These are phyloP conservation scores for Aspergillus amoenus DNA, from an alignment of 2,329 filamentous ascomycete genomes.

Conservation along the genomic window DNA sequence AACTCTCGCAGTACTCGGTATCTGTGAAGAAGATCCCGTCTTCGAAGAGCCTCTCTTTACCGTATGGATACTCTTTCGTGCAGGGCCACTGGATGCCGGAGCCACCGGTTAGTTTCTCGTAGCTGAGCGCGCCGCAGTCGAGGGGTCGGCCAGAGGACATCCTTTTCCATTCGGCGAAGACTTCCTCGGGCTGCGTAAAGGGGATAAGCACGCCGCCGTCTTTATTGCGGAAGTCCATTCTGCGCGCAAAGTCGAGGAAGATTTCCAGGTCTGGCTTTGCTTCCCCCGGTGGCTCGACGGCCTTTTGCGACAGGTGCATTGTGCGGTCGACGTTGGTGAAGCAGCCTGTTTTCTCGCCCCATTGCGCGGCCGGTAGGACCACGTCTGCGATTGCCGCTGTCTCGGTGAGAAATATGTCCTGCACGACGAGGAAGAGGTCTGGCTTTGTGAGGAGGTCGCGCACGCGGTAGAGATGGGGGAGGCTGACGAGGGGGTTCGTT, in stretches of 20 bases:
- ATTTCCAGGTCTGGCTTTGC: constrained; percentile 38
- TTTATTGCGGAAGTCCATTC: constrained; percentile 39
- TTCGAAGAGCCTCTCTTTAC: constrained; percentile 35
- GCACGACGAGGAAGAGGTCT: constrained; percentile 34
- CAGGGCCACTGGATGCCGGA: constrained; percentile 42
- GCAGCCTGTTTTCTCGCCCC: constrained; percentile 41
- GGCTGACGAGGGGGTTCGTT: constrained; percentile 41
- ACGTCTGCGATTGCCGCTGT: constrained; percentile 39
- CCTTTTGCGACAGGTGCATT: constrained; percentile 39
- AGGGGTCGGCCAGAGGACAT: constrained; percentile 35
- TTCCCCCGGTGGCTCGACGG: constrained; percentile 40
- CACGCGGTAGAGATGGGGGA: constrained; percentile 33
- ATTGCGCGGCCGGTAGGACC: constrained; percentile 38
- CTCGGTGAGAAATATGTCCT: constrained; percentile 41
- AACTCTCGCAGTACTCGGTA: constrained; percentile 37
- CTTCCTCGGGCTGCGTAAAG: constrained; percentile 31
- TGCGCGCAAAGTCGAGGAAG: constrained; percentile 33
- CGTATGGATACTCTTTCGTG: constrained; percentile 31
- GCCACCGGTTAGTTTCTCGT: constrained; percentile 36
- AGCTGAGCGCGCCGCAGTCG: constrained; percentile 35
- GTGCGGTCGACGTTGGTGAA: constrained; percentile 43
- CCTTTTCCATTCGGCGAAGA: constrained; percentile 39
- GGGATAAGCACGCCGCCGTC: constrained; percentile 32
- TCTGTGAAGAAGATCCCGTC: constrained; percentile 38
- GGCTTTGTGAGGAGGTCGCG: constrained; percentile 32